Conservation (phyloP, 306 rosid genomes). For the Lathyrus oleraceus region DNA sequence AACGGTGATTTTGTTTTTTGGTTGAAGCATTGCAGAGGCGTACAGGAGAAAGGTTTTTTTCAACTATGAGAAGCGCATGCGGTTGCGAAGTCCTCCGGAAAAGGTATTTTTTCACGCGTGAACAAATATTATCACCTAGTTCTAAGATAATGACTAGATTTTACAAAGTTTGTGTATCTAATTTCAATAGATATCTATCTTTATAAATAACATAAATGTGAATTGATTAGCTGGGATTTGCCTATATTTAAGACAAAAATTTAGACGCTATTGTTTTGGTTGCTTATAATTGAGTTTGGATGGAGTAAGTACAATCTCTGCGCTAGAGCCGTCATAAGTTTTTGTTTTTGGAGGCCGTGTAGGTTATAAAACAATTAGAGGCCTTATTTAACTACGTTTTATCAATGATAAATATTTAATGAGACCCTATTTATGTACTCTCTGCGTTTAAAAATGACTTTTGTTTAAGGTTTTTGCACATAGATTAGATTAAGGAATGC, state of each 20-base stretch:
- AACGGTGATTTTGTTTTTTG: background rate
- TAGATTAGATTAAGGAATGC: too few relatives aligned
- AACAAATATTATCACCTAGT: background rate
- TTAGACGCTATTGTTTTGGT: too few relatives aligned
- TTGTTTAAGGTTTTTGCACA: too few relatives aligned
- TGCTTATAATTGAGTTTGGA: background rate
- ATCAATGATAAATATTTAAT: too few relatives aligned
- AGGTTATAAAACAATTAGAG: too few relatives aligned
- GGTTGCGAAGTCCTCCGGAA: conserved; percentile 84
- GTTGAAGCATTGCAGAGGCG: conserved; percentile 68
- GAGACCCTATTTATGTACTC: too few relatives aligned
- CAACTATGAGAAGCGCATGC: conserved; percentile 87
- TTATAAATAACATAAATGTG: background rate
- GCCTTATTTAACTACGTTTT: too few relatives aligned
- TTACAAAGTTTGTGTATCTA: background rate
- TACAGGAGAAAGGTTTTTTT: conserved; percentile 83
- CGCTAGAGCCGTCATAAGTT: too few relatives aligned
- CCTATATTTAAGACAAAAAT: too few relatives aligned
- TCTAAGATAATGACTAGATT: conserved; percentile 1
- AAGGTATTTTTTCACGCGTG: conserved; percentile 48
- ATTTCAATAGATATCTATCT: background rate
- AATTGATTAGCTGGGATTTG: background rate
- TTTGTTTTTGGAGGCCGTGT: too few relatives aligned
- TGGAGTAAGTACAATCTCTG: too few relatives aligned
- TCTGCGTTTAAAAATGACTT: too few relatives aligned